Conservation (phyloP, 176 grass and related monocot species). For the Oryza punctata region DNA sequence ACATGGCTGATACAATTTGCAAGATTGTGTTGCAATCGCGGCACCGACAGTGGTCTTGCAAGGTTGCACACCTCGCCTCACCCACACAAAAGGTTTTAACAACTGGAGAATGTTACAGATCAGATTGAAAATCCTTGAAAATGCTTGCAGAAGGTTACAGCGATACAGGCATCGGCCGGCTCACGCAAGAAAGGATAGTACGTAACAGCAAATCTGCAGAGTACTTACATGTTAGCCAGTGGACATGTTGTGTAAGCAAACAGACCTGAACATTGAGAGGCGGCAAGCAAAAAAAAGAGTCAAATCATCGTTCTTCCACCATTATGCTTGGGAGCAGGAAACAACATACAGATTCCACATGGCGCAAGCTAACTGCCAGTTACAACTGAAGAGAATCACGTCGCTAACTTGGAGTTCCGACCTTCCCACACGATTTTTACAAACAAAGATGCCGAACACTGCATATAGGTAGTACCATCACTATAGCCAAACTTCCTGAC, state of each 20-base stretch:
- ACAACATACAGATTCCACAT: slow-evolving; percentile 9
- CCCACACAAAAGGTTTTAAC: not conserved
- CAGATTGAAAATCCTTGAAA: not conserved
- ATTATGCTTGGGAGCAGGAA: not conserved
- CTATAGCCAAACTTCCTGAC: slow-evolving; percentile 31
- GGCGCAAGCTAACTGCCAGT: slow-evolving; percentile 7
- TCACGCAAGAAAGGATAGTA: no score
- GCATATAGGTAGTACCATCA: slow-evolving; percentile 24
- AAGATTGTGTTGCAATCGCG: not conserved
- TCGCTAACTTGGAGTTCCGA: slow-evolving; percentile 22
- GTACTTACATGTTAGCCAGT: not conserved
- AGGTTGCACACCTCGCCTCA: not conserved
- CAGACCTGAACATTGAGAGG: not conserved
- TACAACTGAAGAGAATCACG: slow-evolving; percentile 19
- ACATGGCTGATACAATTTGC: not conserved
- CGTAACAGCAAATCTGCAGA: not conserved
- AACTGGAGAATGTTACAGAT: not conserved
- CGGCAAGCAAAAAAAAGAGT: not conserved
- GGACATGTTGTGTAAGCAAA: not conserved
- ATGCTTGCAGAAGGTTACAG: not conserved
- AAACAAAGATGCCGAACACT: slow-evolving; percentile 30
- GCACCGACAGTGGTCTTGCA: not conserved
- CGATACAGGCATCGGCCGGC: not conserved
- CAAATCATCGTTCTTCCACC: slow-evolving; percentile 11
- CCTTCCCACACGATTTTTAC: slow-evolving; percentile 38